Base-by-base conservation (phyloP, 352 stramenopile genomes). In the Pythium guiyangense region DNA sequence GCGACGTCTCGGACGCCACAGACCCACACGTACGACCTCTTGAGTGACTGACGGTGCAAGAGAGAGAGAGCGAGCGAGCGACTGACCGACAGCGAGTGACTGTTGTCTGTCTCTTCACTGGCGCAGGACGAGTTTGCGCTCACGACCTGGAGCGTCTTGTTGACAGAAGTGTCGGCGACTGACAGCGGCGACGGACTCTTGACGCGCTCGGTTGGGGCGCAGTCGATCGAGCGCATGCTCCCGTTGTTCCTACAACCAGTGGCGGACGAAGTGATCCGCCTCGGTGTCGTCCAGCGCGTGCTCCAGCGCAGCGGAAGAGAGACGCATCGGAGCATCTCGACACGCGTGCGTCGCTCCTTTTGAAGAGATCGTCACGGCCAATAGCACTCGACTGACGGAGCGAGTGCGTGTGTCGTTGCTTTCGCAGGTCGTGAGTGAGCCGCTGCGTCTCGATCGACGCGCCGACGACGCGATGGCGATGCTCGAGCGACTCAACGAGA, bases 21-120 rank as follows among this genome's bases (percentile, higher is more conserved):
- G 78, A 91, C 60, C 70, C 74, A 20, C 73, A 77, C 52, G 80
- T 91, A 75, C 25, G 57, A 79, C 3, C 1, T 47, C 6, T 25
- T 52, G n/a, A 54, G 35, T 18, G 18, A 12, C 18, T 52, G 52
- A n/a, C n/a, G n/a, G n/a, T n/a, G n/a, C n/a, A n/a, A 49, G 3
- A 15, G 20, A 20, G 27, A 2, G 15, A 6, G 6, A 6, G 17
- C 15, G 2, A 12, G 15, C 11, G 1, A n/a, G 14, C 14, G 25
- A 29, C 31, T 46, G 22, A 31, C 6, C 12, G n/a, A n/a, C n/a
- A n/a, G n/a, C n/a, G 8, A 26, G 3, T 4, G 18, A 27, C 29
- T 49, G 34, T 54, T 29, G 22, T n/a, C n/a, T n/a, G n/a, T 45
- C 6, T 35, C 12, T 34, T 29, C 9, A 45, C 5, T 52, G 17